Base-by-base conservation (phyloP, 2,329 filamentous ascomycete genomes). In the Arthrinium puccinioides region DNA sequence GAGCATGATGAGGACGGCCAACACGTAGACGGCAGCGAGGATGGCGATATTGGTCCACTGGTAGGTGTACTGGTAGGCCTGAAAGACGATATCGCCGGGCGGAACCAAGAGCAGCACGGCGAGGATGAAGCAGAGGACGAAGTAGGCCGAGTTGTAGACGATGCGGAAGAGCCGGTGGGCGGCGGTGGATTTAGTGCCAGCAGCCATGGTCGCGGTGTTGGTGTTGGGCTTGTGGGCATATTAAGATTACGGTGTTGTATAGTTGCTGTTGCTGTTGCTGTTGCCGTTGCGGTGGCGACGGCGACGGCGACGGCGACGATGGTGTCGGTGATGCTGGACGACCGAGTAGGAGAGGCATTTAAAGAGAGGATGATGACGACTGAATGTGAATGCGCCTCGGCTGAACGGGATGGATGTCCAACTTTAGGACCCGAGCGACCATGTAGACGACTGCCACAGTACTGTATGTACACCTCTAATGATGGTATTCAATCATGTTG, bases 31-130 rank as follows among this genome's bases (percentile, higher is more conserved):
- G 41, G 84, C 79, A 37, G 77, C 76, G 48, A 96, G 76, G 54
- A 92, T 82, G 64, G 92, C 84, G 52, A 94, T 77, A 59, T 95
- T 92, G 59, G 85, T 85, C 35, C 79, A 67, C 49, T 87, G 82
- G 36, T 65, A 41, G 45, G 40, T 50, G 38, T 76, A 79, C 23
- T 65, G 59, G 39, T 84, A 74, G 35, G 86, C 84, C 58, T 92
- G 86, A 56, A 82, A 82, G 59, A 96, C 82, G 40, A 80, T 69
- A 53, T 96, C 88, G 54, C 73, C 81, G 2, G 89, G 89, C 0
- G 87, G 87, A 47, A 94, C 72, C 52, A 90, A 72, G 28, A 94
- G 72, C 39, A 96, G 74, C 39, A 74, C 72, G 49, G 86, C 60
- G 24, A 89, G 76, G 50, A 94, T 56, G 51, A 90, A 60, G 58